Base-by-base conservation (phyloP, 2,329 filamentous ascomycete species). In the Trichoderma gracile region DNA sequence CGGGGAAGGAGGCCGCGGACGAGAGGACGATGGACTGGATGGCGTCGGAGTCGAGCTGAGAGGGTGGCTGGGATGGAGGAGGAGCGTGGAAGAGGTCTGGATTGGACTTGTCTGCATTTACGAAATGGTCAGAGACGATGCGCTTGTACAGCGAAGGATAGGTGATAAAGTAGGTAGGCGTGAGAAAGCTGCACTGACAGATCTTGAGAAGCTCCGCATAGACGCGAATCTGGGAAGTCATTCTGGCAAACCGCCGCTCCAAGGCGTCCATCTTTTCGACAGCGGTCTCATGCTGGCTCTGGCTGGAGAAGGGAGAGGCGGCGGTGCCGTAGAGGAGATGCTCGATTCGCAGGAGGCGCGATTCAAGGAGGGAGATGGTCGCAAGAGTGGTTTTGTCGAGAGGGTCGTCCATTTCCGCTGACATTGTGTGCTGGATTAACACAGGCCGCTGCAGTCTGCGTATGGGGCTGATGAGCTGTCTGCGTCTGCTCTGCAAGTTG, bases 201-300 rank as follows among this genome's bases (percentile, higher is more conserved):
- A 88, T 84, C 70, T 83, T 84, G 43, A 88, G 77, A 7, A 88
- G 78, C 68, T 88, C 85, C 30, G 79, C 80, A 68, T 87, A 87
- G 62, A 85, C 83, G 56, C 84, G 82, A 40, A 84, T 76, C 59
- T 79, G 78, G 33, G 82, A 81, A 6, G 83, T 68, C 7, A 87
- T 76, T 38, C 74, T 72, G 15, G 78, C 76, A 70, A 87, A 84
- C 27, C 84, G 82, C 58, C 78, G 78, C 68, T 87, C 84, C 0
- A 87, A 78, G 45, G 83, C 78, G 63, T 78, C 78, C 47, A 87
- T 74, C 47, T 78, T 77, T 21, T 78, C 75, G 25, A 77, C 69
- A 0, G 81, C 79, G 0, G 84, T 78, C 17, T 74, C 74, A 23
- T 62, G 46, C 15, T 63, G 60, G 2, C 79, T 69, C 15, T 79